Evolutionary conservation across 2,329 filamentous ascomycete genomes (phyloP).

Genomic region (Hypoxylon sp.): DNA sequence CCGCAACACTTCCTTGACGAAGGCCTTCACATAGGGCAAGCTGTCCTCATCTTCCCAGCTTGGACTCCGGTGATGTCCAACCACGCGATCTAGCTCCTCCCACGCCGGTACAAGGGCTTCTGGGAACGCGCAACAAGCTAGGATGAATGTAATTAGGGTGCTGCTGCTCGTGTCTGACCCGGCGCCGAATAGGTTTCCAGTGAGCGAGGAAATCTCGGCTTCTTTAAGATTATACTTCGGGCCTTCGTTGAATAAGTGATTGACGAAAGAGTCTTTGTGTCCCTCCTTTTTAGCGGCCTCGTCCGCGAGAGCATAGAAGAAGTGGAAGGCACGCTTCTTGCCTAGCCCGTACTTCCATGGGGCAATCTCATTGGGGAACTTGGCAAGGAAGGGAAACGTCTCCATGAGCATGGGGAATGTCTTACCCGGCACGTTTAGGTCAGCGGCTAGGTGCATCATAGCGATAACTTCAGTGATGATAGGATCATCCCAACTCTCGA

Average conservation of each 20-base stretch:
- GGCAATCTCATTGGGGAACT: conserved; percentile 63
- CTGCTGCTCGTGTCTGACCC: conserved; percentile 65
- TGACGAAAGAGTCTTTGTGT: conserved; percentile 60
- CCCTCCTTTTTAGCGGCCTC: conserved; percentile 61
- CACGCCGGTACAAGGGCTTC: conserved; percentile 64
- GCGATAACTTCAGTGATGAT: conserved; percentile 73
- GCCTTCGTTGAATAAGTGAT: conserved; percentile 63
- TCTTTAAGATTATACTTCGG: conserved; percentile 62
- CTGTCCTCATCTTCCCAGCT: conserved; percentile 62
- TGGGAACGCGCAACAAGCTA: conserved; percentile 66
- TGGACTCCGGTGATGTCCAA: conserved; percentile 64
- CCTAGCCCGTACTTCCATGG: conserved; percentile 67
- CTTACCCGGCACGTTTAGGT: conserved; percentile 68
- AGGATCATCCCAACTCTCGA: conserved; percentile 65
- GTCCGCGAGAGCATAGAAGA: conserved; percentile 67
- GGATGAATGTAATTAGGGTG: conserved; percentile 63
- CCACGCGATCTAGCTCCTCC: conserved; percentile 66
- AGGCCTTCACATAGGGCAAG: conserved; percentile 67
- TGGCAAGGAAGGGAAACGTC: conserved; percentile 66
- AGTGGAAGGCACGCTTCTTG: conserved; percentile 63
- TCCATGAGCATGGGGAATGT: conserved; percentile 71
- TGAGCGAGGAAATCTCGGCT: conserved; percentile 62
- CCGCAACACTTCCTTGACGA: conserved; percentile 69
- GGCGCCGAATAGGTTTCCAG: conserved; percentile 64
- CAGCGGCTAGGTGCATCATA: conserved; percentile 70